Percentiles rank a stretch among this genome's conserved stretches.
Conservation (phyloP, 441 rosid species). For the Jatropha podagrica region DNA sequence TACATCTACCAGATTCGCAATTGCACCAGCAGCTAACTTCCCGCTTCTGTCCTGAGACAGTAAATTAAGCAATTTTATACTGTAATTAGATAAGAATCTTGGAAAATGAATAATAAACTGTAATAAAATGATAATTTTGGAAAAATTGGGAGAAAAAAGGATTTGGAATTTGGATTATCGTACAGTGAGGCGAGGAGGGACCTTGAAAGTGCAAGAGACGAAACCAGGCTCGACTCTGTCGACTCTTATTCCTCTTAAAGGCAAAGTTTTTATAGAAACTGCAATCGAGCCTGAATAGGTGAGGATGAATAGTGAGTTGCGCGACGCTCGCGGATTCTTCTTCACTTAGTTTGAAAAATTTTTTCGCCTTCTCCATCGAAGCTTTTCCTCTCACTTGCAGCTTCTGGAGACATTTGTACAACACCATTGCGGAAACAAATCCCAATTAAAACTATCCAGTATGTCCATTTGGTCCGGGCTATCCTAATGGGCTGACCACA, state of each 20-base stretch:
- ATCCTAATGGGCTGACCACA: too few relatives aligned
- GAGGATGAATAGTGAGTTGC: slow-evolving; percentile 45
- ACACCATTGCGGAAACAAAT: too few relatives aligned
- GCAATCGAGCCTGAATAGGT: slow-evolving; percentile 33
- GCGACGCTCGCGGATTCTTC: slow-evolving; percentile 45
- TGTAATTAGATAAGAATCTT: neutral
- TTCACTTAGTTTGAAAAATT: slow-evolving; percentile 42
- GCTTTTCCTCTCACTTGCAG: neutral
- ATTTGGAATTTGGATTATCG: slow-evolving; percentile 13
- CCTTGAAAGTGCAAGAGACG: slow-evolving; percentile 69
- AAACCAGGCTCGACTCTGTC: slow-evolving; percentile 69
- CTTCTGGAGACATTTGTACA: neutral
- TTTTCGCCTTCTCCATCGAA: slow-evolving; percentile 57
- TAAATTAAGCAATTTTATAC: neutral
- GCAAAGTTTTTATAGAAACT: slow-evolving; percentile 74
- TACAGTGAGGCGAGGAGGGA: slow-evolving; percentile 87
- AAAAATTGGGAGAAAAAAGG: neutral
- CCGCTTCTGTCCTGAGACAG: slow-evolving; percentile 61
- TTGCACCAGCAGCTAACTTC: slow-evolving; percentile 69
- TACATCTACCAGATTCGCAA: slow-evolving; percentile 85
- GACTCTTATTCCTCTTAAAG: slow-evolving; percentile 67
- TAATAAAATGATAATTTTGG: neutral
- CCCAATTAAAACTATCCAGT: too few relatives aligned
- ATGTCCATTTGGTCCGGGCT: too few relatives aligned
- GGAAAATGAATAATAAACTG: too few relatives aligned